Evolutionary conservation across 2,329 filamentous ascomycete genomes (phyloP).

Genomic region (Colletotrichum cuscutae): DNA sequence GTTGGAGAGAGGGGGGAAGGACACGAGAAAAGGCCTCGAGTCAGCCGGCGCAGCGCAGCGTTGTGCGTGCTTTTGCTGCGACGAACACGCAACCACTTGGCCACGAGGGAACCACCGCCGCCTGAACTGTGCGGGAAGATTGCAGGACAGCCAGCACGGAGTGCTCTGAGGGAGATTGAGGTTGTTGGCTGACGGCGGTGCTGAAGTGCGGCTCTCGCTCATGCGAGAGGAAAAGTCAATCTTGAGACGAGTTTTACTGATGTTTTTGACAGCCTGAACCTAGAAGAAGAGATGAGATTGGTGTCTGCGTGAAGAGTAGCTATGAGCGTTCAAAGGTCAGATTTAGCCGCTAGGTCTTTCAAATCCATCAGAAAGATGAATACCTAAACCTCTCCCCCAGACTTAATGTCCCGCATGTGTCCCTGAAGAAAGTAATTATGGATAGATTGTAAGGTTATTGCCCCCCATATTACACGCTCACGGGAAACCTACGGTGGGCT

Average conservation of each 20-base stretch:
- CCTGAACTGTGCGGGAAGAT: neutral
- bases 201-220: too few species aligned
- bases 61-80: neutral
- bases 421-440: neutral
- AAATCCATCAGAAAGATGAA: neutral
- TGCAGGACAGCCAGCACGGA: neutral
- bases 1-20: neutral
- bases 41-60: neutral
- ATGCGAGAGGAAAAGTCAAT: neutral
- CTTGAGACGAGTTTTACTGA: slow-evolving; percentile 30
- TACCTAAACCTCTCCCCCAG: neutral
- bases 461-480: slow-evolving; percentile 26
- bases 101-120: too few species aligned
- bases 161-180: neutral
- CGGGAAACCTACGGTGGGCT: slow-evolving; percentile 9
- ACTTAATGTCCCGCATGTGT: neutral
- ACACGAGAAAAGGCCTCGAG: neutral
- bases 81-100: neutral
- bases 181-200: too few species aligned
- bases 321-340: neutral
- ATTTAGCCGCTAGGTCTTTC: neutral
- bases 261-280: slow-evolving; percentile 25
- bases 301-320: neutral
- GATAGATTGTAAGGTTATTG: slow-evolving; percentile 28
- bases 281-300: slow-evolving; percentile 11